Evolutionary conservation across 345 rosid genomes (phyloP).

Genomic region (Moringa oleifera): DNA sequence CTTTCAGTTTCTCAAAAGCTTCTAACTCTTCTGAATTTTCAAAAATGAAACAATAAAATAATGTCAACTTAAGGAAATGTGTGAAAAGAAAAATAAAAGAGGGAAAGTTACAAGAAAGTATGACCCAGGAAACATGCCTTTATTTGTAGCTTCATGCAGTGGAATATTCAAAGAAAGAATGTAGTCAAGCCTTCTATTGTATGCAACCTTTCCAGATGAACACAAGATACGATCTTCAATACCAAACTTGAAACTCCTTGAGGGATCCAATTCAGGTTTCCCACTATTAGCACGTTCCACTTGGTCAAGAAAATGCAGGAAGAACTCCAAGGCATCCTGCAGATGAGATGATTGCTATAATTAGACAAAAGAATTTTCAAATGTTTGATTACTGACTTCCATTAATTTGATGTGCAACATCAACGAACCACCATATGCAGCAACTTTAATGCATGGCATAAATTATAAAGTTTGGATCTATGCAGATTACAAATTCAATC

Average conservation of each 20-base stretch:
- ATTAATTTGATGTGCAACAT: neutral
- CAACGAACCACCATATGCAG: neutral
- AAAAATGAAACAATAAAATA: constrained; percentile 14
- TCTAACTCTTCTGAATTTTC: constrained; percentile 66
- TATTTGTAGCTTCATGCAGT: constrained; percentile 78
- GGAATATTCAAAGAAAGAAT: constrained; percentile 95
- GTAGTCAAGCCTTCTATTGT: constrained; percentile 81
- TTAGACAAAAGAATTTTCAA: neutral
- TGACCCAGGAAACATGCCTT: constrained; percentile 39
- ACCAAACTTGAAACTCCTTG: constrained; percentile 93
- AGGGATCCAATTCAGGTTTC: constrained; percentile 65
- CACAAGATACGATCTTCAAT: constrained; percentile 88
- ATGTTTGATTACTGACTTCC: neutral
- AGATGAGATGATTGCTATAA: neutral
- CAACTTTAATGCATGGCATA: neutral
- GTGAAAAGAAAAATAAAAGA: constrained; percentile 9
- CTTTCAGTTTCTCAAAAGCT: constrained; percentile 61
- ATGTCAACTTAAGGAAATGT: constrained; percentile 11
- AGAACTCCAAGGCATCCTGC: constrained; percentile 97
- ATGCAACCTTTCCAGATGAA: constrained; percentile 90
- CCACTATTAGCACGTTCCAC: constrained; percentile 73
- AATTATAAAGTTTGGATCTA: neutral
- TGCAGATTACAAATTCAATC: neutral
- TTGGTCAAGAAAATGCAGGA: constrained; percentile 87
- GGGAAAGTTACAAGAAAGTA: neutral